Percentiles rank a stretch among this genome's conserved stretches.
phyloP scores from a whole-genome alignment of 73 alveolate genomes.

The Urostyla sp. region DNA sequence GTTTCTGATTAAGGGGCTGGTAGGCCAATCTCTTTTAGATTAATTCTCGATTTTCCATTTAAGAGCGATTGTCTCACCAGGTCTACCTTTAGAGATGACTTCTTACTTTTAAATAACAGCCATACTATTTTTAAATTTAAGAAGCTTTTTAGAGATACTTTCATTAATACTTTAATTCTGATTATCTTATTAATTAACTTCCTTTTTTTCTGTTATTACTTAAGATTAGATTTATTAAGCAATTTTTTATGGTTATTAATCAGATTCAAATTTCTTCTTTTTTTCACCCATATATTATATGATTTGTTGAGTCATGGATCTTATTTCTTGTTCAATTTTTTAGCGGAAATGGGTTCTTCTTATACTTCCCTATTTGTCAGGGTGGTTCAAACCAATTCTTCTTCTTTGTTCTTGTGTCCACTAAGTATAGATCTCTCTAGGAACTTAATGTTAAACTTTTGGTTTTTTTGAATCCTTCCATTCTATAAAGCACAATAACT shows the following conservation, averaged over 20 bases:
- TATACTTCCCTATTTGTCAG: background rate
- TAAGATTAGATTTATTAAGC: background rate
- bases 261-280: background rate
- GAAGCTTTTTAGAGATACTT: background rate
- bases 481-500: background rate
- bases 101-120: slow-evolving; percentile 17
- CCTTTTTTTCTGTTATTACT: background rate
- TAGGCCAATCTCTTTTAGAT: slow-evolving; percentile 23
- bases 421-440: no score
- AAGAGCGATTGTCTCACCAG: background rate
- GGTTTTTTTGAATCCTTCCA: background rate
- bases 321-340: background rate
- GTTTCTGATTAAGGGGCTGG: background rate
- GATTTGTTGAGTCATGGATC: background rate
- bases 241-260: background rate
- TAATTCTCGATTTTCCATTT: background rate
- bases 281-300: background rate
- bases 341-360: background rate
- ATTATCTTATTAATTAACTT: background rate
- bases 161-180: background rate
- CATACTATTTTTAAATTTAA: slow-evolving; percentile 27
- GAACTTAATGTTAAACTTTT: slow-evolving; percentile 8
- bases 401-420: background rate
- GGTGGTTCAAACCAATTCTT: background rate
- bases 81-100: background rate